Conservation (phyloP, 116 monocot species). For the Phalaenopsis hybrid region DNA sequence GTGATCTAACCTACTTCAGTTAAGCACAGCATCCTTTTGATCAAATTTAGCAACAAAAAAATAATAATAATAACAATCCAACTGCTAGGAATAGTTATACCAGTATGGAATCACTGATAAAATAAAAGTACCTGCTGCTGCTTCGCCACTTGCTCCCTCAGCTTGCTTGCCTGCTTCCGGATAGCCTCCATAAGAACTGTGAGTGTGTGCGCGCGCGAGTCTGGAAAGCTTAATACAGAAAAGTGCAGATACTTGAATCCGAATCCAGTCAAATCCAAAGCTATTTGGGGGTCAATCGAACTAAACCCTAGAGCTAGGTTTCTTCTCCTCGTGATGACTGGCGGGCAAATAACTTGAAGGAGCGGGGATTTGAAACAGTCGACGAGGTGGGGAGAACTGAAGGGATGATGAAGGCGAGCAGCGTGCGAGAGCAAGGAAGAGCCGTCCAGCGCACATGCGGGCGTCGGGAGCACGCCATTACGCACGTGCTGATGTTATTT, state of each 20-base stretch:
- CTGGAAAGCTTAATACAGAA: neutral
- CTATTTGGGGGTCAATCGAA: neutral
- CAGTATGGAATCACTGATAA: neutral
- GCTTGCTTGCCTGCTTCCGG: slow-evolving; percentile 59
- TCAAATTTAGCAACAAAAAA: neutral
- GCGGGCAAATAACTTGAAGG: neutral
- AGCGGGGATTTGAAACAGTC: slow-evolving; percentile 2
- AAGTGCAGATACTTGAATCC: neutral
- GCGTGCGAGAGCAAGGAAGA: neutral
- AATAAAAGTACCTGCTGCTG: slow-evolving; percentile 47
- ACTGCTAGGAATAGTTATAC: neutral
- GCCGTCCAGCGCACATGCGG: neutral
- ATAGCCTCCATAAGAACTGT: slow-evolving; percentile 39
- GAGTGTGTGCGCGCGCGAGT: neutral
- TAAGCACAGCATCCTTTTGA: neutral
- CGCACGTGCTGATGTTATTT: neutral
- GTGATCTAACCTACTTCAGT: neutral
- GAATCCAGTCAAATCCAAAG: neutral
- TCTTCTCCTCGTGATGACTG: neutral
- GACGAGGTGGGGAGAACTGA: neutral
- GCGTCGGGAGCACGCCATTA: neutral
- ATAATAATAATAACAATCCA: neutral
- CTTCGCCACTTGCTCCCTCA: slow-evolving; percentile 56
- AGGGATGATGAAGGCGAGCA: neutral
- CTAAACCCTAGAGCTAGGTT: neutral